Evolutionary conservation across 2,329 filamentous ascomycete genomes (phyloP).

Genomic region (Didymella sp.): DNA sequence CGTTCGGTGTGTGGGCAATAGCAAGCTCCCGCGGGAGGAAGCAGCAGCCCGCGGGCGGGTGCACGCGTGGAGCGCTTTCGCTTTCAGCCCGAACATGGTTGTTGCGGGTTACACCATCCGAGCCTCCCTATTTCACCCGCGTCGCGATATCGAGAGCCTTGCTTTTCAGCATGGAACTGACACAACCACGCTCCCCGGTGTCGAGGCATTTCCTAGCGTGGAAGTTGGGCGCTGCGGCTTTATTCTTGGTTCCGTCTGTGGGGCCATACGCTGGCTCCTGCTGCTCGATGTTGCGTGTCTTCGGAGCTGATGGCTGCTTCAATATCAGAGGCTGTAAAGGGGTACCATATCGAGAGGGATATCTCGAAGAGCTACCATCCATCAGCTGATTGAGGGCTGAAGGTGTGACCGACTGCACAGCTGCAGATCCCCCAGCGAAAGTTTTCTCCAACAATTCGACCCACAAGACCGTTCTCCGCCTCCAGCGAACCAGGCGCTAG

Average conservation of each 20-base stretch:
- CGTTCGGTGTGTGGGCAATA: not conserved
- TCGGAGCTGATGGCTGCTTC: slow-evolving; percentile 10
- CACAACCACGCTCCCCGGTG: slow-evolving; percentile 1
- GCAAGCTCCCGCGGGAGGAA: slow-evolving; percentile 18
- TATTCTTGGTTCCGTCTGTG: slow-evolving; percentile 9
- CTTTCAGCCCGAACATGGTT: not conserved
- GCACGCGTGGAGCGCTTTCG: not conserved
- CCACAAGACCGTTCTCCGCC: slow-evolving; percentile 13
- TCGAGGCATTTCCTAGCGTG: slow-evolving; percentile 11
- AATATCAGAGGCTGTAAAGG: not conserved
- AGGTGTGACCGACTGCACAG: slow-evolving; percentile 3
- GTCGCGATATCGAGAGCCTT: slow-evolving; percentile 6
- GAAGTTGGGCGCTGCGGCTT: slow-evolving; percentile 19
- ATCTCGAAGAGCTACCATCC: not conserved
- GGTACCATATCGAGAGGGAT: not conserved
- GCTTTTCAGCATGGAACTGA: slow-evolving; percentile 3
- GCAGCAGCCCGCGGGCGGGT: slow-evolving; percentile 15
- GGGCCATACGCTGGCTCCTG: slow-evolving; percentile 14
- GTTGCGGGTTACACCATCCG: not conserved
- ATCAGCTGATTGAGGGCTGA: not conserved
- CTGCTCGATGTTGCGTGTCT: slow-evolving; percentile 9
- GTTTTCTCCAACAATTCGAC: slow-evolving; percentile 15
- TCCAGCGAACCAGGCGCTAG: slow-evolving; percentile 15
- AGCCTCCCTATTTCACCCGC: slow-evolving; percentile 19
- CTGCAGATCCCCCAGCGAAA: slow-evolving; percentile 15